Conservation (phyloP, 1,284 basidiomycete genomes). For the Trichosporon sp. region DNA sequence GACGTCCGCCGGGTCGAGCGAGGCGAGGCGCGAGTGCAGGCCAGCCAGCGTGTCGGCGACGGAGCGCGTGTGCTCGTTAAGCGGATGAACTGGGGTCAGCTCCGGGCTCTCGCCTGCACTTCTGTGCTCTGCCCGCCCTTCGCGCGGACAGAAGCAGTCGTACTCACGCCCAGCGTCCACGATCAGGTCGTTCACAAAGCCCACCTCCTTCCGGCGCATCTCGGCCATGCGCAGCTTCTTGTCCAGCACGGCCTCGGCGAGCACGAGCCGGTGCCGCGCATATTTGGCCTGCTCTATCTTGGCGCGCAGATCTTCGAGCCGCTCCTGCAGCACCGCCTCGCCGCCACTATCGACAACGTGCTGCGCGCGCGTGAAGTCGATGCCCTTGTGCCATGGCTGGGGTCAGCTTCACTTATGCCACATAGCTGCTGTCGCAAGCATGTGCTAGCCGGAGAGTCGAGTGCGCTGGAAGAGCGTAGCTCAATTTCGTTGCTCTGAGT, state of each 20-base stretch:
- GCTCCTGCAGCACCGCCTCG: conserved; percentile 29
- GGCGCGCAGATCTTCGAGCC: conserved; percentile 36
- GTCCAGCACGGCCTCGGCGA: conserved; percentile 43
- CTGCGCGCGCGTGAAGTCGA: conserved; percentile 46
- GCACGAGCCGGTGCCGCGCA: conserved; percentile 32
- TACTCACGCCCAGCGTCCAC: conserved; percentile 34
- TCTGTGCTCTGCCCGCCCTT: no score
- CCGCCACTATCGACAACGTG: conserved; percentile 38
- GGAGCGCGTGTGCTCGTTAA: conserved; percentile 29
- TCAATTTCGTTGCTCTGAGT: no score
- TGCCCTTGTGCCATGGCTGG: conserved; percentile 48
- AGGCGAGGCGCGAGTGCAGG: conserved; percentile 24
- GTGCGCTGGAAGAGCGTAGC: no score
- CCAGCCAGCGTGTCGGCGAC: conserved; percentile 25
- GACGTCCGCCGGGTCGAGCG: background rate
- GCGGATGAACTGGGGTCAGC: conserved; percentile 34
- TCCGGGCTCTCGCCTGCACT: no score
- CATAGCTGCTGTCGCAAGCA: no score
- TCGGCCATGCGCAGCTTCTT: conserved; percentile 35
- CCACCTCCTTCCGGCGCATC: conserved; percentile 43
- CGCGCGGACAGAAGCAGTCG: no score
- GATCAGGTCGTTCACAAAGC: conserved; percentile 42
- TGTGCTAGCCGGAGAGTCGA: no score
- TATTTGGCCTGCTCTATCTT: conserved; percentile 46
- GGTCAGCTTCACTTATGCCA: background rate